Evolutionary conservation across 352 stramenopile species (phyloP), one percentile per base, ranked within the genome.

Genomic region (Globisporangium cylindrosporum): DNA sequence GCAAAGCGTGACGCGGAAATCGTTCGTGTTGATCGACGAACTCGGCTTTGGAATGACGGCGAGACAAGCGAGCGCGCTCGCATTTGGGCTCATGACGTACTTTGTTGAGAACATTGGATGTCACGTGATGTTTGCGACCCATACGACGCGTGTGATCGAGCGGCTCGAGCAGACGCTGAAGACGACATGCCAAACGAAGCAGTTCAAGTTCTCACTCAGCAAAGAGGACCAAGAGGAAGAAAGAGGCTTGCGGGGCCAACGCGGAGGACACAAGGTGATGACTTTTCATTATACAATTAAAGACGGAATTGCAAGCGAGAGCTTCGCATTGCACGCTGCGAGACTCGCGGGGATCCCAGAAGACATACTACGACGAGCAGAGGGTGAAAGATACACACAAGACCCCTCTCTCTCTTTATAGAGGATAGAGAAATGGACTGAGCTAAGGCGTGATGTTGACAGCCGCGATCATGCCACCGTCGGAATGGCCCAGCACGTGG

Each of bases 401-500:
- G 36, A 43, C 36, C 36, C 36, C 27, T 6, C 27, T 32, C 36
- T 48, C 38, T 48, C 34, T 38, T 38, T 18, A 48, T 48, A 48
- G 38, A 48, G 38, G n/a, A 48, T 43, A 41, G 2, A 41, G 10
- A 15, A 15, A 14, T 14, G 38, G 7, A 48, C 38, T 48, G 38
- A 48, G 12, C n/a, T 65, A 67, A 27, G 62, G 67, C 24, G 80
- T 63, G 73, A 92, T 92, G 9, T 82, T 73, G 15, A 92, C 75
- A 0, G 64, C 73, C 4, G 82, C 78, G 5, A 92, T 76, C 88
- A 96, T 96, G 43, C 88, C 89, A 0, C 81, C 84, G 57, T 96
- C 89, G 20, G 86, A 92, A 65, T 96, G 89, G 10, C 79, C 82
- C 1, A 93, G 77, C 8, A 93, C 84, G 62, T 96, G 89, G 58